Evolutionary conservation across 2,329 filamentous ascomycete genomes (phyloP).

Genomic region (Erysiphe pisi): DNA sequence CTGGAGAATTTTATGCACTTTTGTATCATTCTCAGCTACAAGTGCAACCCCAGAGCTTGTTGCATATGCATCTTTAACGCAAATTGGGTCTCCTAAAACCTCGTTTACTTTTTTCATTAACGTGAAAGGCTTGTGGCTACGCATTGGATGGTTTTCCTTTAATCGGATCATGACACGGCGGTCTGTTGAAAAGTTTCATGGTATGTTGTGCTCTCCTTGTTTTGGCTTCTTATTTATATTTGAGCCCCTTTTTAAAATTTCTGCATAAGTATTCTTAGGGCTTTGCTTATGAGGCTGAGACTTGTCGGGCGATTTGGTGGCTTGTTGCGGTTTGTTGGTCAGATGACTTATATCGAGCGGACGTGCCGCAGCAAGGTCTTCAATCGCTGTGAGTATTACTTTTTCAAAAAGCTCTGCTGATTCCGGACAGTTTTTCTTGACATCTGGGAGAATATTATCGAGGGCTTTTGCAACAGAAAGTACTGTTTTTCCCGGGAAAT

Average conservation of each 20-base stretch:
- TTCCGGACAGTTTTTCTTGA: conserved; percentile 12
- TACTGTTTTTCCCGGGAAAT: conserved; percentile 9
- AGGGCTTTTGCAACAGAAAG: background rate
- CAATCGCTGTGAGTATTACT: background rate
- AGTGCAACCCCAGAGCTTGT: background rate
- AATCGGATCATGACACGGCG: too few species aligned
- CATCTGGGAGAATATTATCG: background rate
- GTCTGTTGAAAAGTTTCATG: too few species aligned
- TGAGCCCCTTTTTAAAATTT: too few species aligned
- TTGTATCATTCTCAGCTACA: background rate
- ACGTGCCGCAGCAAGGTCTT: conserved; percentile 6
- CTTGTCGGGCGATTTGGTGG: too few species aligned
- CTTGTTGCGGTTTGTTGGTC: too few species aligned
- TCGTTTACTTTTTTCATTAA: background rate
- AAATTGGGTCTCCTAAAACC: background rate
- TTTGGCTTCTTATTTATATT: too few species aligned
- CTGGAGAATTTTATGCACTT: background rate
- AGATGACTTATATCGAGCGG: background rate
- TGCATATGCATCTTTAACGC: conserved; percentile 10
- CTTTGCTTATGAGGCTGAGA: too few species aligned
- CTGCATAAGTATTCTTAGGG: too few species aligned
- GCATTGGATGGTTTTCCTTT: too few species aligned
- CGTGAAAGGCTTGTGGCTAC: too few species aligned
- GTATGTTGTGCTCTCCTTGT: too few species aligned
- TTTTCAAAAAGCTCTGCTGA: conserved; percentile 8